Percentiles rank a stretch among this genome's conserved stretches.
phyloP scores from a whole-genome alignment of 1,139 yeast genomes.

The Taphrina wiesneri region DNA sequence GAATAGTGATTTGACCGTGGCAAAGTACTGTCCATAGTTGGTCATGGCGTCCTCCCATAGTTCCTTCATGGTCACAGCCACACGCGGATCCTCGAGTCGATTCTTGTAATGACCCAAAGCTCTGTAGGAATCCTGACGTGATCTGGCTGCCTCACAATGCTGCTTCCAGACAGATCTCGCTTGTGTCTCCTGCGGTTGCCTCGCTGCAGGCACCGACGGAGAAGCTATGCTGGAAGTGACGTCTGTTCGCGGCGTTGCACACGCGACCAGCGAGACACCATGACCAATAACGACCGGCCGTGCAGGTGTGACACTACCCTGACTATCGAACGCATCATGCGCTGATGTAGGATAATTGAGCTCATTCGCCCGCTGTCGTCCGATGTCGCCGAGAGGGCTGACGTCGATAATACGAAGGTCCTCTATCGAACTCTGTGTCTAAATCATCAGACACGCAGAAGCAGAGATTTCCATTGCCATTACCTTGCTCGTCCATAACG shows the following conservation, averaged over 20 bases:
- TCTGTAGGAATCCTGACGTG: neutral
- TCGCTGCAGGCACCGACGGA: neutral
- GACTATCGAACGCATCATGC: neutral
- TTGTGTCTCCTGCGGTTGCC: neutral
- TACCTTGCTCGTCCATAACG: neutral
- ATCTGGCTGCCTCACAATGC: neutral
- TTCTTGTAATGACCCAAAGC: neutral
- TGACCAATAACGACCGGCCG: neutral
- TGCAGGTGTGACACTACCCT: neutral
- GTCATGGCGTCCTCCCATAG: neutral
- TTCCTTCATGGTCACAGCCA: neutral
- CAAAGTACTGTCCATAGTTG: neutral
- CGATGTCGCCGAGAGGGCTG: neutral
- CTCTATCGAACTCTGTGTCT: neutral
- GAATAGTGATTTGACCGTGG: neutral
- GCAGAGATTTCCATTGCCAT: neutral
- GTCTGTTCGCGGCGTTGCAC: neutral
- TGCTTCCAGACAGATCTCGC: neutral
- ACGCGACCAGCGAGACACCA: neutral
- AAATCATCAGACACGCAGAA: neutral
- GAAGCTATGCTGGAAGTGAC: neutral
- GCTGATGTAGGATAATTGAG: neutral
- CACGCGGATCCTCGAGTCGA: neutral
- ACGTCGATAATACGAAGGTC: neutral
- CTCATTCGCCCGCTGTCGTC: neutral